Conservation (phyloP, 495 filamentous ascomycete genomes). For the Podospora pseudopauciseta region DNA sequence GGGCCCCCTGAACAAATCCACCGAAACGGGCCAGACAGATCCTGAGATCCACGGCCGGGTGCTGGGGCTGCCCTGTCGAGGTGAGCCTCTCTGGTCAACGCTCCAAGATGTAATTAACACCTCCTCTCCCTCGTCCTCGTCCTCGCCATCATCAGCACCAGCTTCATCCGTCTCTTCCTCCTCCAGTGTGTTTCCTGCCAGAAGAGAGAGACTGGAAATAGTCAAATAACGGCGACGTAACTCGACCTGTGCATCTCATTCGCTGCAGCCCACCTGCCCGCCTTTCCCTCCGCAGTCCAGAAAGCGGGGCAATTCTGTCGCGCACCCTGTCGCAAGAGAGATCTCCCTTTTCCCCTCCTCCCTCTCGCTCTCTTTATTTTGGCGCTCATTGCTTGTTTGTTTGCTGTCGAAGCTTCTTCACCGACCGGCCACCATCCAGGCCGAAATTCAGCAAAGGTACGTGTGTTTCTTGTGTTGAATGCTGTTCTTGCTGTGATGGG, state of each 20-base stretch:
- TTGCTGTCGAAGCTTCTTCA: not conserved
- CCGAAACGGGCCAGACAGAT: conserved; percentile 3
- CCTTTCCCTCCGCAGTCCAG: conserved; percentile 7
- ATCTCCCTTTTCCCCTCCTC: not conserved
- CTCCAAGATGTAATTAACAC: not conserved
- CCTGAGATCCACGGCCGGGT: not conserved
- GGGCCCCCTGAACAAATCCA: conserved; percentile 2
- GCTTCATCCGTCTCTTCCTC: not conserved
- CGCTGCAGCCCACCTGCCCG: conserved; percentile 4
- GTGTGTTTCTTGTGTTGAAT: not conserved
- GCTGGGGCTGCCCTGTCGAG: conserved; percentile 5
- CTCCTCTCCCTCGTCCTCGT: not conserved
- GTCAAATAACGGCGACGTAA: not conserved
- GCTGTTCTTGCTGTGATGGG: not conserved
- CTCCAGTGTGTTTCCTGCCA: not conserved
- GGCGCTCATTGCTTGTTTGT: not conserved
- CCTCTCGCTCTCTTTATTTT: conserved; percentile 7
- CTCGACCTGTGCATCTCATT: conserved; percentile 9
- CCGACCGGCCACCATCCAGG: not conserved
- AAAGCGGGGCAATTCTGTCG: conserved; percentile 20
- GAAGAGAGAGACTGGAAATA: not conserved
- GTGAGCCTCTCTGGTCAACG: not conserved
- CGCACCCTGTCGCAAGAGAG: conserved; percentile 12
- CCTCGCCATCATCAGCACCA: not conserved
- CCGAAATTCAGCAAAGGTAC: not conserved